phyloP scores from a whole-genome alignment of 345 rosid species.

The Acer yangbiense region DNA sequence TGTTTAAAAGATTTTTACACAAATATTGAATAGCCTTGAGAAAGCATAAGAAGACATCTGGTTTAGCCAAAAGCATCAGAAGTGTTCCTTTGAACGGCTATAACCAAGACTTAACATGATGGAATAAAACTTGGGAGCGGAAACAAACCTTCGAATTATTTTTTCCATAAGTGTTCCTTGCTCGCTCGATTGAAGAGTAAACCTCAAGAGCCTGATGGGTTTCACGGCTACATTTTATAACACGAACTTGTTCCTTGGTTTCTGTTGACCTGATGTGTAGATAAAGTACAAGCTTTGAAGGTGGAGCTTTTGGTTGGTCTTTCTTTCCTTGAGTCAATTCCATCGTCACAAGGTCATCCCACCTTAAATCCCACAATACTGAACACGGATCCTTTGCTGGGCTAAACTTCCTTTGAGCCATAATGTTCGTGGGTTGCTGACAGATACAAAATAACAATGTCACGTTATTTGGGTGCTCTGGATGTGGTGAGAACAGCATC shows the following conservation, averaged over 20 bases:
- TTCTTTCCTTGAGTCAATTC: conserved; percentile 84
- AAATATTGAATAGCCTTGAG: not conserved
- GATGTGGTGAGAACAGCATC: not conserved
- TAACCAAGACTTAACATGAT: not conserved
- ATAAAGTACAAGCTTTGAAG: conserved; percentile 68
- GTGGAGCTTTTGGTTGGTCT: conserved; percentile 70
- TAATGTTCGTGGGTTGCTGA: conserved; percentile 87
- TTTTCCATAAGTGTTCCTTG: conserved; percentile 64
- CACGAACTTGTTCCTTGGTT: conserved; percentile 66
- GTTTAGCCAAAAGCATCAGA: not conserved
- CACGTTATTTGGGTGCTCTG: not conserved
- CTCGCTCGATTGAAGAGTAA: conserved; percentile 70
- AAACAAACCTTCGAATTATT: conserved; percentile 56
- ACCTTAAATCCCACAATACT: conserved; percentile 82
- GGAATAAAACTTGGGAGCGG: conserved; percentile 1
- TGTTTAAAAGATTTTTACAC: no score
- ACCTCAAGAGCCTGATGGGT: conserved; percentile 70
- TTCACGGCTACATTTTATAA: conserved; percentile 72
- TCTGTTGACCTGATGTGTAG: conserved; percentile 55
- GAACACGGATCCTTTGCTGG: conserved; percentile 95
- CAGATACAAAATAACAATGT: conserved; percentile 17
- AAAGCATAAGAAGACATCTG: not conserved
- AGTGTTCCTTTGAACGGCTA: not conserved
- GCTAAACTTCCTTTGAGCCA: conserved; percentile 84
- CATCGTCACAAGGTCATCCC: conserved; percentile 83